Base-by-base conservation (phyloP, 495 filamentous ascomycete species). In the Podospora fimiseda region DNA sequence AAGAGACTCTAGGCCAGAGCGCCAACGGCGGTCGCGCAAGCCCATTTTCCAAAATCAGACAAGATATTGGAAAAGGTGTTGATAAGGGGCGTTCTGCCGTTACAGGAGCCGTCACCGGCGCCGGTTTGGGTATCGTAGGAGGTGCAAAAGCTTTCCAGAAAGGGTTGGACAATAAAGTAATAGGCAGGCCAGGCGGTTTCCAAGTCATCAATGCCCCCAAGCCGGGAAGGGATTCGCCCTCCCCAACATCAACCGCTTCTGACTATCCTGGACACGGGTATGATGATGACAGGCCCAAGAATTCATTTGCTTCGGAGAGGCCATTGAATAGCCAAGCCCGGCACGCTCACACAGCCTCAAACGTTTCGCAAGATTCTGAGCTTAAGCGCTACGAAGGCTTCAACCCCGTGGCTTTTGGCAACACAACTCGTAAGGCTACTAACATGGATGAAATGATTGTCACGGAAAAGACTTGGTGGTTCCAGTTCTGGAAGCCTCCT, bases 111-210 rank as follows among this genome's bases (percentile, higher is more conserved):
- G n/a, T n/a, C n/a, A n/a, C n/a, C 39, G 62, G 60, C 6, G 66
- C 69, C 13, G 64, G 69, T 2, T 61, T 72, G 14, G 74, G 69
- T 9, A 54, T 78, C 40, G 51, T 71, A 2, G 69, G 69, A 40
- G 80, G 80, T 9, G 62, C 81, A 33, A 76, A 65, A 37, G 78
- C 73, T 19, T 73, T 90, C 16, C 80, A 81, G 4, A 78, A 82
- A 14, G 82, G 81, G 27, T 73, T 92, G 9, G 86, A 77, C 43
- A 70, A 60, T 18, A n/a, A n/a, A n/a, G 74, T 77, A 30, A 57
- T 88, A 22, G 74, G 76, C 43, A 74, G 72, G 15, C 81, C 75
- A 9, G 74, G 78, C 24, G 84, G 81, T 3, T 82, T 81, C 48
- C 58, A 73, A 39, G 61, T 70, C 20, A 64, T 78, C 46, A 58